phyloP scores from a whole-genome alignment of 768 basidiomycete genomes.

The Trametes maxima region DNA sequence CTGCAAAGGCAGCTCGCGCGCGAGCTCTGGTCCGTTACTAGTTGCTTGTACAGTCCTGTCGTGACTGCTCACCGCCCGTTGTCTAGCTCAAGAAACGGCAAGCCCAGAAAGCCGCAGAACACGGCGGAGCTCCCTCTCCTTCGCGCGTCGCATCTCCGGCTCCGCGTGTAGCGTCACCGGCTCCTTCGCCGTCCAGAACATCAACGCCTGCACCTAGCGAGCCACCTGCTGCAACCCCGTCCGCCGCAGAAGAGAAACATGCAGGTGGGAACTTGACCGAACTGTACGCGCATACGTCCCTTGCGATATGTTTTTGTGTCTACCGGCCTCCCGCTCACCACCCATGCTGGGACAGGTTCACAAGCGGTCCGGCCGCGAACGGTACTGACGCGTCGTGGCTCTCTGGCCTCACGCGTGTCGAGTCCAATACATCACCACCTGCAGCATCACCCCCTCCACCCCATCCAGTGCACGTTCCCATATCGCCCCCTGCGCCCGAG shows the following conservation, averaged over 20 bases:
- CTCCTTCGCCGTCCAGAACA: slow-evolving; percentile 47
- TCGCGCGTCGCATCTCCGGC: slow-evolving; percentile 31
- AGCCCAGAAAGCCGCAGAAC: slow-evolving; percentile 61
- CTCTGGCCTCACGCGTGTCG: slow-evolving; percentile 54
- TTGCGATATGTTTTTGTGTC: not conserved
- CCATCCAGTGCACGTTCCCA: slow-evolving; percentile 23
- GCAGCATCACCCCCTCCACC: slow-evolving; percentile 41
- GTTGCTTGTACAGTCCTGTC: not conserved
- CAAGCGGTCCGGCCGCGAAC: slow-evolving; percentile 36
- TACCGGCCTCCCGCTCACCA: not conserved
- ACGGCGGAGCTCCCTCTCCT: not conserved
- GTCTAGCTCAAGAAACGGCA: slow-evolving; percentile 80
- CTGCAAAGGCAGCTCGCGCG: slow-evolving; percentile 80
- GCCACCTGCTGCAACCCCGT: slow-evolving; percentile 16
- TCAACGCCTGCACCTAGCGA: slow-evolving; percentile 34
- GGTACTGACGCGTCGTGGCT: slow-evolving; percentile 56
- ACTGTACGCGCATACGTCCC: slow-evolving; percentile 52
- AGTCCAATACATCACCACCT: slow-evolving; percentile 29
- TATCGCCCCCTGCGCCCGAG: slow-evolving; percentile 22
- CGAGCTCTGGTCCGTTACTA: slow-evolving; percentile 68
- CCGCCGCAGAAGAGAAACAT: slow-evolving; percentile 41
- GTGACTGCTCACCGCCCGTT: slow-evolving; percentile 4
- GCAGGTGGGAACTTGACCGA: slow-evolving; percentile 44
- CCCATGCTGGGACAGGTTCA: slow-evolving; percentile 42
- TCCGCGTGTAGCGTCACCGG: slow-evolving; percentile 44